phyloP scores from a whole-genome alignment of 192 early-diverging fungal genomes.

The Dissophora ornata region DNA sequence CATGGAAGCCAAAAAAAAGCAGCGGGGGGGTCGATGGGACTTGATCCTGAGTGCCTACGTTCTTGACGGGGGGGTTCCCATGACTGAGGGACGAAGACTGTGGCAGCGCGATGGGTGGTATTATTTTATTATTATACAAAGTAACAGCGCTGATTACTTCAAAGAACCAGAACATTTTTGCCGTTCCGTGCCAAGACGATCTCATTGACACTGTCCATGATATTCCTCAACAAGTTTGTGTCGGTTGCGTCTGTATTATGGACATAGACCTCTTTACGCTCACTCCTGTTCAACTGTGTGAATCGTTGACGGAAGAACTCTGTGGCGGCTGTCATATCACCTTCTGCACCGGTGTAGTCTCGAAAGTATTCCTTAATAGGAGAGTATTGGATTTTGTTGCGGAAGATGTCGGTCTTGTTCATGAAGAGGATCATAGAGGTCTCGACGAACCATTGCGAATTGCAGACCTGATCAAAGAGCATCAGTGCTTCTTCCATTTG shows the following conservation, averaged over 20 bases:
- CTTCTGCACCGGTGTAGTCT: constrained; percentile 58
- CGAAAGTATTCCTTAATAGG: constrained; percentile 64
- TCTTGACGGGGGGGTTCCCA: too few relatives aligned
- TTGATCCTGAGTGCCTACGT: too few relatives aligned
- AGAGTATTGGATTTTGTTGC: constrained; percentile 60
- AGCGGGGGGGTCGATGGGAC: too few relatives aligned
- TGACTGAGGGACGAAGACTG: too few relatives aligned
- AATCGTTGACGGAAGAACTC: constrained; percentile 61
- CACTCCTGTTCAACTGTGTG: constrained; percentile 54
- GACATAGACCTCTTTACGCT: constrained; percentile 61
- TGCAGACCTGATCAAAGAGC: constrained; percentile 71
- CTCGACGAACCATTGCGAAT: constrained; percentile 69
- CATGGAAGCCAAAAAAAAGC: too few relatives aligned
- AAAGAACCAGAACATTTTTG: too few relatives aligned
- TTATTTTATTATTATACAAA: not conserved
- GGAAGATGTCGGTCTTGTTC: constrained; percentile 73
- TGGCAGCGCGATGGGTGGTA: not conserved
- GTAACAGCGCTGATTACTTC: constrained; percentile 8
- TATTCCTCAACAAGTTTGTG: constrained; percentile 58
- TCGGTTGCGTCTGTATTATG: constrained; percentile 68
- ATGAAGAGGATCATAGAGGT: constrained; percentile 71
- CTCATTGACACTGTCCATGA: constrained; percentile 57
- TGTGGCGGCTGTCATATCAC: constrained; percentile 37
- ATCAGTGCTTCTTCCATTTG: constrained; percentile 73
- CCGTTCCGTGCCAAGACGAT: constrained; percentile 43